Conservation (phyloP, 2,329 filamentous ascomycete genomes). For the Paecilomyces sp. region DNA sequence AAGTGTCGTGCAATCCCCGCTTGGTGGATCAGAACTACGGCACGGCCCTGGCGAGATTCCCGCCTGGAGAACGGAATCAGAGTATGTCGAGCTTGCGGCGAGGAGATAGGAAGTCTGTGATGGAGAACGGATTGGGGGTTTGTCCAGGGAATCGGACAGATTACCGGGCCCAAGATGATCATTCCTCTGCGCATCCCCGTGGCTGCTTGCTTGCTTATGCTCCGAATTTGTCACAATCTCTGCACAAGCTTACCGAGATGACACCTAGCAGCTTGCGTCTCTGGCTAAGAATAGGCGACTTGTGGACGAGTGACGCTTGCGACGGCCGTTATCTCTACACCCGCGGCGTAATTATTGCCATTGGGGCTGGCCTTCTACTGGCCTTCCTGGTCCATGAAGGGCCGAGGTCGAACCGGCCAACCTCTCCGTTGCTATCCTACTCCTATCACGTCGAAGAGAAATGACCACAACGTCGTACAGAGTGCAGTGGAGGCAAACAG, state of each 20-base stretch:
- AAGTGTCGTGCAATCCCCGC: not conserved
- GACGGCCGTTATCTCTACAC: not conserved
- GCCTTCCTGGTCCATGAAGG: not conserved
- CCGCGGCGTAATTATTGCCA: not conserved
- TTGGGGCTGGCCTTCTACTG: not conserved
- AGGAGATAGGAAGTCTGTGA: not conserved
- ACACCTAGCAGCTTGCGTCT: not conserved
- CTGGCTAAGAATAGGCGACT: not conserved
- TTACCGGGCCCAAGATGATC: not conserved
- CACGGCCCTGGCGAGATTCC: not conserved
- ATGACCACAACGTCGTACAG: not conserved
- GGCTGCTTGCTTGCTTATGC: not conserved
- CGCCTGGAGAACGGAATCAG: not conserved
- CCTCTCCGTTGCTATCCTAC: not conserved
- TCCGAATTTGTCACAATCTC: not conserved
- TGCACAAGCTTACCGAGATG: not conserved
- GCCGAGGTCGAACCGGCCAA: not conserved
- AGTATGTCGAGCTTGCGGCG: not conserved
- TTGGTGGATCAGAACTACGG: not conserved
- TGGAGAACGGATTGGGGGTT: not conserved
- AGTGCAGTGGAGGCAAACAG: not conserved
- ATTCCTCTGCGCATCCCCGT: not conserved
- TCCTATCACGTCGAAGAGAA: not conserved
- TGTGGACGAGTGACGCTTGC: not conserved
- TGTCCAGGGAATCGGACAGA: not conserved